phyloP scores from a whole-genome alignment of 2,329 filamentous ascomycete species.

The Exophiala lecanii-corni region DNA sequence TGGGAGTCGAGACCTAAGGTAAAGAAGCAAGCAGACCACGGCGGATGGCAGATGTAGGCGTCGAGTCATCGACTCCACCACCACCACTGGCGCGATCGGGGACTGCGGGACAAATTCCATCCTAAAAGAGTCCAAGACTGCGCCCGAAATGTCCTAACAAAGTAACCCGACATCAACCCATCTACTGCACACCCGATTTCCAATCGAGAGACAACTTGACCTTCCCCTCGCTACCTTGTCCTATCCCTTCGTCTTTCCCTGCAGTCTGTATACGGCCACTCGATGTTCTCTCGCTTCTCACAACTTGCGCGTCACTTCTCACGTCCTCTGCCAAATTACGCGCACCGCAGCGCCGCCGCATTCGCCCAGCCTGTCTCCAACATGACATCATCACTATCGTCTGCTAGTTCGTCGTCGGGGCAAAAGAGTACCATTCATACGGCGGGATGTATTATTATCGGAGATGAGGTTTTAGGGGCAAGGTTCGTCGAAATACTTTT shows the following conservation, averaged over 20 bases:
- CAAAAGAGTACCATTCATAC: conserved; percentile 67
- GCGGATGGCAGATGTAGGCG: too few relatives aligned
- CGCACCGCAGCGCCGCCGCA: conserved; percentile 44
- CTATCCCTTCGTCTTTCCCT: conserved; percentile 2
- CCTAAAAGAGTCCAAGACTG: too few relatives aligned
- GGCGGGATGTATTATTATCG: conserved; percentile 88
- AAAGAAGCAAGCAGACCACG: too few relatives aligned
- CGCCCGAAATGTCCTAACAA: too few relatives aligned
- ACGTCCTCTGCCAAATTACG: conserved; percentile 55
- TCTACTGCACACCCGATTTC: too few relatives aligned
- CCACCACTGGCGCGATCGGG: too few relatives aligned
- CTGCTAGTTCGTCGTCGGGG: conserved; percentile 21
- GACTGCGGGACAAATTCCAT: too few relatives aligned
- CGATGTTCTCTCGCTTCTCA: conserved; percentile 72
- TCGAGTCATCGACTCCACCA: too few relatives aligned
- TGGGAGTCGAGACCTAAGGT: too few relatives aligned
- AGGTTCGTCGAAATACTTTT: conserved; percentile 61
- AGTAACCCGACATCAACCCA: too few relatives aligned
- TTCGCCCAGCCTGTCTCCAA: conserved; percentile 19
- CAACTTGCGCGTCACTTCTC: conserved; percentile 70
- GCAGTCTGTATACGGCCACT: conserved; percentile 7
- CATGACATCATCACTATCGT: conserved; percentile 42
- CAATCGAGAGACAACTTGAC: too few relatives aligned
- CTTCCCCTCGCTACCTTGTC: conserved; percentile 5
- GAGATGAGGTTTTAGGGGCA: conserved; percentile 88